Evolutionary conservation across 2,329 filamentous ascomycete species (phyloP).

Genomic region (Erysiphe pulchra): DNA sequence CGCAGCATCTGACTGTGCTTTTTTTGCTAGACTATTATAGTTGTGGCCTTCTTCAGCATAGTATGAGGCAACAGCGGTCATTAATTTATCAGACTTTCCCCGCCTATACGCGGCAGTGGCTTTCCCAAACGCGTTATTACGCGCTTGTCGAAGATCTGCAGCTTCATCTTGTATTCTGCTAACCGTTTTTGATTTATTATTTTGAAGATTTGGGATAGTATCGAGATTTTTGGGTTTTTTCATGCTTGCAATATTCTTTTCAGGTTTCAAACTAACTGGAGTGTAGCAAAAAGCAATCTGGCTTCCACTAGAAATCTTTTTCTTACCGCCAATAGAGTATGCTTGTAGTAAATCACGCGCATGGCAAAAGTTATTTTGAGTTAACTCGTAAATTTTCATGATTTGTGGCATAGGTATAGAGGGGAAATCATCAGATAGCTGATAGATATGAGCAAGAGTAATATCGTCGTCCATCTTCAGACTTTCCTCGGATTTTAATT

Average conservation of each 20-base stretch:
- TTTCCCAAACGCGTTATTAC: constrained; percentile 23
- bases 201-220: not conserved
- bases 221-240: constrained; percentile 1
- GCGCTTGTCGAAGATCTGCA: constrained; percentile 2
- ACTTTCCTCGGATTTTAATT: constrained; percentile 8
- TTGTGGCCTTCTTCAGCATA: constrained; percentile 49
- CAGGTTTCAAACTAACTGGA: constrained; percentile 4
- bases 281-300: constrained; percentile 11
- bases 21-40: constrained; percentile 28
- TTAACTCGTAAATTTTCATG: constrained; percentile 26
- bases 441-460: constrained; percentile 21
- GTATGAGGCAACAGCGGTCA: constrained; percentile 49
- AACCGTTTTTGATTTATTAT: constrained; percentile 2
- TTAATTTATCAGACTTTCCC: constrained; percentile 44
- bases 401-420: constrained; percentile 21
- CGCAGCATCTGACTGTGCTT: constrained; percentile 37
- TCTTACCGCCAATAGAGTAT: constrained; percentile 15
- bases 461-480: constrained; percentile 19
- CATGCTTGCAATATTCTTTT: not conserved
- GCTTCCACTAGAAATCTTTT: constrained; percentile 4
- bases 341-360: constrained; percentile 33
- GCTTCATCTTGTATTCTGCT: constrained; percentile 2
- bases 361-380: constrained; percentile 27
- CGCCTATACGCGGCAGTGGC: constrained; percentile 31
- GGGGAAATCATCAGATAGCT: constrained; percentile 27